phyloP scores from a whole-genome alignment of 768 basidiomycete species.

The Lenzites betulinus region DNA sequence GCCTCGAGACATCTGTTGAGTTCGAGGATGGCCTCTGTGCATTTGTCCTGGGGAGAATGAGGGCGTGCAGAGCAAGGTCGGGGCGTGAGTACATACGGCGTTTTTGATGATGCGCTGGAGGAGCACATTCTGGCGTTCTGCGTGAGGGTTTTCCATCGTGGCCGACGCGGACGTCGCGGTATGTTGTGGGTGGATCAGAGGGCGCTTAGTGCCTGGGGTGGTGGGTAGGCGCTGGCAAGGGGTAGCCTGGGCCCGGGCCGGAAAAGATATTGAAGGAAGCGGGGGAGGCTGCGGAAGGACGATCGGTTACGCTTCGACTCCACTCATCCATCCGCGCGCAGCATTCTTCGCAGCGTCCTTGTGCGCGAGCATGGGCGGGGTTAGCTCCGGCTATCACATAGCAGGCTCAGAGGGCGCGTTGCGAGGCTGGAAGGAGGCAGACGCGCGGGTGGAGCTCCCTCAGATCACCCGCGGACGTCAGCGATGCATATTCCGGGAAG shows the following conservation, averaged over 20 bases:
- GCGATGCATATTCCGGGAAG: too few relatives aligned
- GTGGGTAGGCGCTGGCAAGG: background rate
- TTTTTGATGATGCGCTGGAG: constrained; percentile 92
- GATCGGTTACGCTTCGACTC: background rate
- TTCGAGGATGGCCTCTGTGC: constrained; percentile 87
- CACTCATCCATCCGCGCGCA: background rate
- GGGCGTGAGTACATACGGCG: constrained; percentile 52
- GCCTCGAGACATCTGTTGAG: constrained; percentile 89
- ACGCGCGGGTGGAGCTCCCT: background rate
- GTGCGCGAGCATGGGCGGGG: background rate
- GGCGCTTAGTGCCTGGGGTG: background rate
- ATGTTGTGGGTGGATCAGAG: background rate
- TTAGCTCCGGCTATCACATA: background rate
- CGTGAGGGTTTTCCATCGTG: constrained; percentile 92
- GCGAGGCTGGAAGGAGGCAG: background rate
- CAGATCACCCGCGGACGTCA: constrained; percentile 6
- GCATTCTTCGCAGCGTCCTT: background rate
- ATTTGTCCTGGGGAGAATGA: constrained; percentile 66
- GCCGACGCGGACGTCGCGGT: background rate
- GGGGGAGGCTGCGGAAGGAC: constrained; percentile 1
- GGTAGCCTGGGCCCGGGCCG: background rate
- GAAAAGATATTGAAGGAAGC: background rate
- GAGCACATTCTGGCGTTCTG: constrained; percentile 87
- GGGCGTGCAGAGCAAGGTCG: background rate
- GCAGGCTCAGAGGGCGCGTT: background rate